Percentiles rank a stretch among this genome's conserved stretches.
These are phyloP conservation scores for Hirsutella rhossiliensis DNA, from an alignment of 2,329 filamentous ascomycete species.

Conservation along the genomic window DNA sequence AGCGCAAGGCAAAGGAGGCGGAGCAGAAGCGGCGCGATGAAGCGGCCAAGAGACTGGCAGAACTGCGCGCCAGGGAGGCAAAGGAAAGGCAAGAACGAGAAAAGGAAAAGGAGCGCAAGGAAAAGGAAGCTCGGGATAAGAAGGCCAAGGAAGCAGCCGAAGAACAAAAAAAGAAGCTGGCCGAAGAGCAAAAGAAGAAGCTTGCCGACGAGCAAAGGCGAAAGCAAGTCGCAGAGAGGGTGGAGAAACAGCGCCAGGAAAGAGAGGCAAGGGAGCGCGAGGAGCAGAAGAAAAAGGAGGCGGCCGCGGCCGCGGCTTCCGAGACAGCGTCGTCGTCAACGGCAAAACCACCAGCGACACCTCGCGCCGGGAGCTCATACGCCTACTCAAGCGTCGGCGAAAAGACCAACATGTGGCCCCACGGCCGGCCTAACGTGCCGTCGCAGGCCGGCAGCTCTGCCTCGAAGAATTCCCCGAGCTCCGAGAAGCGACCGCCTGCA, in stretches of 20 bases:
- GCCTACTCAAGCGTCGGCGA: slow-evolving; percentile 56
- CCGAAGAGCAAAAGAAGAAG: slow-evolving; percentile 21
- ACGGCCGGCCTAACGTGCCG: slow-evolving; percentile 36
- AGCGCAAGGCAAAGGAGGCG: slow-evolving; percentile 47
- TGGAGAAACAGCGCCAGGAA: slow-evolving; percentile 16
- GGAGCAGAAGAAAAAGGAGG: slow-evolving; percentile 27
- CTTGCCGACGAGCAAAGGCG: not conserved
- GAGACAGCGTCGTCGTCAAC: slow-evolving; percentile 7
- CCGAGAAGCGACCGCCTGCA: slow-evolving; percentile 26
- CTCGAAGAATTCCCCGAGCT: slow-evolving; percentile 16
- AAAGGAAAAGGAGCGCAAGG: slow-evolving; percentile 21
- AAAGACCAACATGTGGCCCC: slow-evolving; percentile 58
- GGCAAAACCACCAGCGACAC: slow-evolving; percentile 15
- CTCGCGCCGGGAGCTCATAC: slow-evolving; percentile 40
- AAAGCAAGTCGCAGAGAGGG: slow-evolving; percentile 17
- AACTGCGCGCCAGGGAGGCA: slow-evolving; percentile 44
- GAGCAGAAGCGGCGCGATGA: slow-evolving; percentile 49
- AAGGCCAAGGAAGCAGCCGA: slow-evolving; percentile 19
- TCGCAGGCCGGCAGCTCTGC: slow-evolving; percentile 17
- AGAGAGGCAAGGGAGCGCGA: slow-evolving; percentile 12
- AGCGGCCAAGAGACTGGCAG: slow-evolving; percentile 37
- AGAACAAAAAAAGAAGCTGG: slow-evolving; percentile 19
- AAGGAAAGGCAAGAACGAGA: slow-evolving; percentile 31
- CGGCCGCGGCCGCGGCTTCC: slow-evolving; percentile 1
- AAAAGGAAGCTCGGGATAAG: slow-evolving; percentile 20